phyloP scores from a whole-genome alignment of 2,329 filamentous ascomycete species.

The Geosmithia putterillii region DNA sequence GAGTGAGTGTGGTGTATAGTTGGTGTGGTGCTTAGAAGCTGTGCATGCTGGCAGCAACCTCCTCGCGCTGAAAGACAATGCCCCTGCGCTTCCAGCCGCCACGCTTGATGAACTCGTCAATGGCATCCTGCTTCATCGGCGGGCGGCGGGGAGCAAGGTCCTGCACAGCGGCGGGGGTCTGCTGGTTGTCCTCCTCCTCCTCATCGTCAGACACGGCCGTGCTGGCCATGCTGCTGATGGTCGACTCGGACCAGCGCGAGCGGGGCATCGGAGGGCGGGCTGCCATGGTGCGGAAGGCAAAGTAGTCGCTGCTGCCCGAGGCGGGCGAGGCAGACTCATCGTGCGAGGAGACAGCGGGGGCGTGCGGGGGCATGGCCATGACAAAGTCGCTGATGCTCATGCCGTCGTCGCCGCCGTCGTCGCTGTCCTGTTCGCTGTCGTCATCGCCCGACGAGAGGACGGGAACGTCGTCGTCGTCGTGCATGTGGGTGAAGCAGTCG shows the following conservation, averaged over 20 bases:
- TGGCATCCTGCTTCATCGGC: slow-evolving; percentile 21
- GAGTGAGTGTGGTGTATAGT: neutral
- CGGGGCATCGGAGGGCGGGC: slow-evolving; percentile 17
- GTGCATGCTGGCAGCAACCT: slow-evolving; percentile 5
- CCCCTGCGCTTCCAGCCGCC: slow-evolving; percentile 31
- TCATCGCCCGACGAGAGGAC: slow-evolving; percentile 2
- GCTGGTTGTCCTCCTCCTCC: slow-evolving; percentile 1
- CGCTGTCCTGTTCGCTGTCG: slow-evolving; percentile 10
- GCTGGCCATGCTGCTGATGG: slow-evolving; percentile 13
- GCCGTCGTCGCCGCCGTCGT: slow-evolving; percentile 2
- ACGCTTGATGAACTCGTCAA: slow-evolving; percentile 28
- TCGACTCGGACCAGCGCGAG: slow-evolving; percentile 30
- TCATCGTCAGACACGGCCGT: slow-evolving; percentile 3
- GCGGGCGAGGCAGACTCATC: slow-evolving; percentile 7
- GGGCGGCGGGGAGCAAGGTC: slow-evolving; percentile 14
- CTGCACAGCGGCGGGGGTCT: slow-evolving; percentile 8
- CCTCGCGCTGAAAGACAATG: slow-evolving; percentile 24
- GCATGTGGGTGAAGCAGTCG: slow-evolving; percentile 11
- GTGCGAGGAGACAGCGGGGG: slow-evolving; percentile 7
- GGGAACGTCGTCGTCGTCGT: slow-evolving; percentile 3
- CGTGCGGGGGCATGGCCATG: slow-evolving; percentile 17
- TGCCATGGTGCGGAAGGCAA: slow-evolving; percentile 12
- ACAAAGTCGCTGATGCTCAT: slow-evolving; percentile 6
- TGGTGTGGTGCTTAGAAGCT: neutral
- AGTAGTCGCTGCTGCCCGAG: slow-evolving; percentile 20